Evolutionary conservation across 371 early-diverging fungal species (phyloP).

Genomic region (Homolaphlyctis polyrhiza): DNA sequence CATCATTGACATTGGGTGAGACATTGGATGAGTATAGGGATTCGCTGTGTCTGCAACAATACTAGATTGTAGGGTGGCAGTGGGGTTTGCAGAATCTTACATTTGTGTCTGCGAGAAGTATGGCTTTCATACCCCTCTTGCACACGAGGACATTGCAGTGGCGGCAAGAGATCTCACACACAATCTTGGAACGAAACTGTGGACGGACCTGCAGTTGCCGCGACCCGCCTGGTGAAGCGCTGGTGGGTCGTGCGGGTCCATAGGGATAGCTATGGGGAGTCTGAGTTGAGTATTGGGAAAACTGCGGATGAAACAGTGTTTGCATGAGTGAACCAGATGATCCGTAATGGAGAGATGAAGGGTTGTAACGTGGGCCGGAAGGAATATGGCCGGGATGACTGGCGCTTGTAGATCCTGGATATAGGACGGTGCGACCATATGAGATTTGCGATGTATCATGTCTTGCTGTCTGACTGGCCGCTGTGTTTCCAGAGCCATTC

Average conservation of each 20-base stretch:
- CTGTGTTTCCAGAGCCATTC: background rate
- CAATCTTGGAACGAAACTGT: slow-evolving; percentile 54
- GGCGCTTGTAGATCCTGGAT: too few relatives aligned
- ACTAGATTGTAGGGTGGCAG: too few relatives aligned
- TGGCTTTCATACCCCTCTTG: slow-evolving; percentile 81
- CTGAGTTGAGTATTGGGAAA: background rate
- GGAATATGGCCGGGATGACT: too few relatives aligned
- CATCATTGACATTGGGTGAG: background rate
- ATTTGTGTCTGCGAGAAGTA: slow-evolving; percentile 82
- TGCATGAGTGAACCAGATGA: background rate
- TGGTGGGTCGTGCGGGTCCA: background rate
- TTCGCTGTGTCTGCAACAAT: too few relatives aligned
- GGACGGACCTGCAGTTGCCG: slow-evolving; percentile 14
- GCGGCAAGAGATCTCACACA: slow-evolving; percentile 54
- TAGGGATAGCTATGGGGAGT: too few relatives aligned
- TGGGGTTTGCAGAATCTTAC: slow-evolving; percentile 79
- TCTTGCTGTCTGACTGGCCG: too few relatives aligned
- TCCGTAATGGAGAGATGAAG: too few relatives aligned
- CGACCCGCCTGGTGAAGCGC: slow-evolving; percentile 10
- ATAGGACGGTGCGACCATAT: too few relatives aligned
- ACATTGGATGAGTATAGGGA: slow-evolving; percentile 10
- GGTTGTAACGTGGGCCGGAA: too few relatives aligned
- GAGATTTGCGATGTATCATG: too few relatives aligned
- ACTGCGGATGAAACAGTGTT: background rate
- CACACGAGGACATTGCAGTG: slow-evolving; percentile 59